These are phyloP conservation scores for Daldinia grandis DNA, from an alignment of 495 filamentous ascomycete species.

Conservation along the genomic window DNA sequence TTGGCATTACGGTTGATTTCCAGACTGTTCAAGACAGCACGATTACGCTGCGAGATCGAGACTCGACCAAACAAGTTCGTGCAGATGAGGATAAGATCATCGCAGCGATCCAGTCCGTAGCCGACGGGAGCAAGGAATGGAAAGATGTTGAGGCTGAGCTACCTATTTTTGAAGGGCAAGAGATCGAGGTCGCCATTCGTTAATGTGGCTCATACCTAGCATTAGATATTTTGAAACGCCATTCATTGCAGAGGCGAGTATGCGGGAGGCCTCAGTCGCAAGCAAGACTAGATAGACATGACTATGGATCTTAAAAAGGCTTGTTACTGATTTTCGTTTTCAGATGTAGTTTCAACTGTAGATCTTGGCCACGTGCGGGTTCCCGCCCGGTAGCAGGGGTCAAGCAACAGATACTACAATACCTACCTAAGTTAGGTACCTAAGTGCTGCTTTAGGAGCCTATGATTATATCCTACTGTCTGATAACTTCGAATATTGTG, in stretches of 20 bases:
- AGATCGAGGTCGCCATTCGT: conserved; percentile 49
- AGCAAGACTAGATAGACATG: conserved; percentile 5
- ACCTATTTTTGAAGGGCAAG: conserved; percentile 68
- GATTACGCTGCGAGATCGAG: conserved; percentile 76
- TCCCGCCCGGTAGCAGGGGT: conserved; percentile 3
- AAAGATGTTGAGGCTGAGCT: conserved; percentile 65
- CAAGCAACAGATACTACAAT: no score
- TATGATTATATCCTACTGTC: not conserved
- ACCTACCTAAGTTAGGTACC: no score
- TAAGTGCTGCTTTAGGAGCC: not conserved
- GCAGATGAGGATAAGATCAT: conserved; percentile 69
- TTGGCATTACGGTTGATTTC: conserved; percentile 78
- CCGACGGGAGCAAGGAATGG: conserved; percentile 69
- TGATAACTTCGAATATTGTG: not conserved
- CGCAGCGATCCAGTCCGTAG: conserved; percentile 66
- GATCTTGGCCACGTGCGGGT: conserved; percentile 19
- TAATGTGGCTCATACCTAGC: conserved; percentile 8
- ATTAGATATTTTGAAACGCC: conserved; percentile 7
- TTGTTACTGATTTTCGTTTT: conserved; percentile 17
- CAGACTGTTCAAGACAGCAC: conserved; percentile 75
- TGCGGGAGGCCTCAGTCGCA: conserved; percentile 21
- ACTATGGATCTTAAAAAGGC: conserved; percentile 26
- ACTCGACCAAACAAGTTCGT: conserved; percentile 76
- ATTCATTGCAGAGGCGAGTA: conserved; percentile 2
- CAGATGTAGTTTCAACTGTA: conserved; percentile 32